phyloP scores from a whole-genome alignment of 176 grass and related monocot species.

The Carex scoparia region DNA sequence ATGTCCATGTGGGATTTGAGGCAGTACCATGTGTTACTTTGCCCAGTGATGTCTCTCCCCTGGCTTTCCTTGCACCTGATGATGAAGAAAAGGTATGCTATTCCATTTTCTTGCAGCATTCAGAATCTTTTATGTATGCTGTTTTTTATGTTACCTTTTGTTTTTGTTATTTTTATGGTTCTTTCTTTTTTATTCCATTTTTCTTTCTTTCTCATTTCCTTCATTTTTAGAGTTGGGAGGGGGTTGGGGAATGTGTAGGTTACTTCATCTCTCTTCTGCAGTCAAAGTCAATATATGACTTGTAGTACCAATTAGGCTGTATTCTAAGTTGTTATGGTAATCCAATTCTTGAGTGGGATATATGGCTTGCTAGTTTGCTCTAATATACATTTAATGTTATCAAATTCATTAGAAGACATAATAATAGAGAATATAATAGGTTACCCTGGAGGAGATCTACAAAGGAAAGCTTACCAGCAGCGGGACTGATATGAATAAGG shows the following conservation, averaged over 20 bases:
- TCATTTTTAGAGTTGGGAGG: not conserved
- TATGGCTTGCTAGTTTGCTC: not conserved
- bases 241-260: not conserved
- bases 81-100: slow-evolving; percentile 65
- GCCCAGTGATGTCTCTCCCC: slow-evolving; percentile 48
- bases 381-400: not conserved
- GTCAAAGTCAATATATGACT: not conserved
- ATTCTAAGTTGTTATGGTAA: not conserved
- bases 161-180: not conserved
- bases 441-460: slow-evolving; percentile 74
- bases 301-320: not conserved
- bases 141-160: not conserved
- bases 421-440: slow-evolving; percentile 33
- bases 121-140: not conserved
- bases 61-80: slow-evolving; percentile 73
- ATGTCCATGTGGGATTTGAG: slow-evolving; percentile 36
- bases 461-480: slow-evolving; percentile 65
- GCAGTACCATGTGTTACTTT: slow-evolving; percentile 65
- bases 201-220: not conserved
- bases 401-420: not conserved
- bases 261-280: not conserved
- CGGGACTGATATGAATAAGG: slow-evolving; percentile 9
- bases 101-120: not conserved
- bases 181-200: not conserved
- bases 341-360: slow-evolving; percentile 3